A percentile compares a stretch with the other conserved stretches of the same genome.
Evolutionary conservation across 257 asterid genomes (phyloP).

Genomic region (Mitragyna speciosa): DNA sequence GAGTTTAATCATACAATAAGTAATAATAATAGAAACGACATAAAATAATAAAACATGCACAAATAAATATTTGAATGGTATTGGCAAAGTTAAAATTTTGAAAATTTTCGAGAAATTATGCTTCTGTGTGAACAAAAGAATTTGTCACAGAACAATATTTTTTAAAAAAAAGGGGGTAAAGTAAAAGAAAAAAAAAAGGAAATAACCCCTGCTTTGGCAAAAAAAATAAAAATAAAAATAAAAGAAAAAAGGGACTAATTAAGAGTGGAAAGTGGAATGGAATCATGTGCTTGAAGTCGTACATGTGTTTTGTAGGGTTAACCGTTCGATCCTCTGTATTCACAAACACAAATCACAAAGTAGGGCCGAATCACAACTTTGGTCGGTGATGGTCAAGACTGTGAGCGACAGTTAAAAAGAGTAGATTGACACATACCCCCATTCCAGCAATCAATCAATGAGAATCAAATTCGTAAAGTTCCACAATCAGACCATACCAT

Average conservation of each 20-base stretch:
- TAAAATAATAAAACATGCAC: too few species aligned
- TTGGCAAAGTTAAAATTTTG: too few species aligned
- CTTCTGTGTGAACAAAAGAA: too few species aligned
- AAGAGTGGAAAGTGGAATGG: background rate
- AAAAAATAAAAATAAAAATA: too few species aligned
- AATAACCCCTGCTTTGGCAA: too few species aligned
- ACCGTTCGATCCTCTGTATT: slow-evolving; percentile 28
- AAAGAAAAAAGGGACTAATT: too few species aligned
- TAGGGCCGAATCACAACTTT: slow-evolving; percentile 37
- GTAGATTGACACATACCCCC: slow-evolving; percentile 9
- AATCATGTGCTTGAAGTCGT: slow-evolving; percentile 31
- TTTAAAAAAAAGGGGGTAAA: background rate
- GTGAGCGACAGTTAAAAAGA: background rate
- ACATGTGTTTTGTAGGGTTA: slow-evolving; percentile 45
- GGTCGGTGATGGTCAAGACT: slow-evolving; percentile 4
- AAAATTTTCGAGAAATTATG: too few species aligned
- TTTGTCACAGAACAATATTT: too few species aligned
- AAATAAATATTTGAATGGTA: too few species aligned
- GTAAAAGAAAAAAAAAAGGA: background rate
- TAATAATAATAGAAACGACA: too few species aligned
- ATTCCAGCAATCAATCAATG: slow-evolving; percentile 9
- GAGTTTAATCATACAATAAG: too few species aligned
- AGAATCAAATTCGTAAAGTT: background rate
- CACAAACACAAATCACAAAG: slow-evolving; percentile 2
- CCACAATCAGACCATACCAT: background rate